phyloP scores from a whole-genome alignment of 208 protist genomes.

The Vickermania ingenoplastis region DNA sequence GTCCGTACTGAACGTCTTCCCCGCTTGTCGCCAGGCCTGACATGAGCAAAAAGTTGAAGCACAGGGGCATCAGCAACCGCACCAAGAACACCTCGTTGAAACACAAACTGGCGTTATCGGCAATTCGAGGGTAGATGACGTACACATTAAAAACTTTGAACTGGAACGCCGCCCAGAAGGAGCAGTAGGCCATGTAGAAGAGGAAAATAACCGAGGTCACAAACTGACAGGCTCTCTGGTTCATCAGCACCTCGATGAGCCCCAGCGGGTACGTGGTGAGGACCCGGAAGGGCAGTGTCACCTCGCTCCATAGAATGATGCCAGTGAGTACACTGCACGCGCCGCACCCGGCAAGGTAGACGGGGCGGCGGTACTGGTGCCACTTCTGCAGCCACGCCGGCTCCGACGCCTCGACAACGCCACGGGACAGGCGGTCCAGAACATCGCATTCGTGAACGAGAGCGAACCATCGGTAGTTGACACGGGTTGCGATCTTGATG shows the following conservation, averaged over 20 bases:
- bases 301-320: conserved; percentile 80
- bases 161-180: conserved; percentile 86
- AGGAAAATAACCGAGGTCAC: conserved; percentile 74
- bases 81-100: conserved; percentile 84
- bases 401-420: conserved; percentile 32
- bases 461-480: conserved; percentile 72
- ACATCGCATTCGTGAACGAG: conserved; percentile 52
- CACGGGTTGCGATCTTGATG: conserved; percentile 66
- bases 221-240: conserved; percentile 48
- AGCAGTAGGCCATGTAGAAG: conserved; percentile 87
- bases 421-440: conserved; percentile 60
- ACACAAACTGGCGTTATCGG: conserved; percentile 82
- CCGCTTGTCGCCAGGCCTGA: conserved; percentile 37
- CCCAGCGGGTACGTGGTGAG: conserved; percentile 38
- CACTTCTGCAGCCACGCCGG: conserved; percentile 54
- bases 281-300: conserved; percentile 61
- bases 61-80: conserved; percentile 87
- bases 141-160: conserved; percentile 88
- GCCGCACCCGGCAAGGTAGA: conserved; percentile 45
- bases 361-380: conserved; percentile 49
- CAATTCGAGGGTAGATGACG: conserved; percentile 78
- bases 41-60: conserved; percentile 87
- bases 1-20: conserved; percentile 77
- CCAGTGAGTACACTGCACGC: conserved; percentile 56
- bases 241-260: conserved; percentile 70